Conservation (phyloP, 345 rosid species). For the Noccaea bulbosa region DNA sequence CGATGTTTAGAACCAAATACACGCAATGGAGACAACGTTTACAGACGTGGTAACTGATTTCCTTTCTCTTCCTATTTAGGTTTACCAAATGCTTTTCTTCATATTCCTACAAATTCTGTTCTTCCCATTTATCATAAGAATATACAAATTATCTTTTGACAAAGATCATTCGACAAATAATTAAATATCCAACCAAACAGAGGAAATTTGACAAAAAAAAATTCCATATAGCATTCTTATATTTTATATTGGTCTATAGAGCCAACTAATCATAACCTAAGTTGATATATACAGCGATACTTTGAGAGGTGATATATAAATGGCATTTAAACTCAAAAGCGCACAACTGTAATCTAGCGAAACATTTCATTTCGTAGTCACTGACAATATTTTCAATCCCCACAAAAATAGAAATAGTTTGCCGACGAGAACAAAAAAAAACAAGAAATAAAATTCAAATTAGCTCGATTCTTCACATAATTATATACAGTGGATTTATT, state of each 20-base stretch:
- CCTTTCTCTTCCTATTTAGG: background rate
- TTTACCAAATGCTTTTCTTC: background rate
- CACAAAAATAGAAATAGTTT: background rate
- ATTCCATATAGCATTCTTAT: background rate
- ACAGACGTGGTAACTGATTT: no score
- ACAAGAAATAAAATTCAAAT: background rate
- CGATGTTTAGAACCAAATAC: background rate
- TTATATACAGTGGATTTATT: no score
- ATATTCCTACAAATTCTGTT: background rate
- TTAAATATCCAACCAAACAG: background rate
- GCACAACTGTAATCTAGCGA: background rate
- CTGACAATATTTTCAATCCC: background rate
- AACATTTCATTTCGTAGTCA: background rate
- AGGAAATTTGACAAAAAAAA: background rate
- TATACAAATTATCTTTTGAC: no score
- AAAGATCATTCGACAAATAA: background rate
- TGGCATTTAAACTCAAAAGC: conserved; percentile 2
- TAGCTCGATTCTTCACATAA: no score
- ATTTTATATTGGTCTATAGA: background rate
- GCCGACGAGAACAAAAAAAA: background rate
- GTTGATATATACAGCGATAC: background rate
- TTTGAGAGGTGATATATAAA: conserved; percentile 13
- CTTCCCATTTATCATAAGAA: background rate
- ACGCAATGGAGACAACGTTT: no score
- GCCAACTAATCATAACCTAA: background rate